Conservation (phyloP, 495 filamentous ascomycete species). For the Penicillium egyptiacum region DNA sequence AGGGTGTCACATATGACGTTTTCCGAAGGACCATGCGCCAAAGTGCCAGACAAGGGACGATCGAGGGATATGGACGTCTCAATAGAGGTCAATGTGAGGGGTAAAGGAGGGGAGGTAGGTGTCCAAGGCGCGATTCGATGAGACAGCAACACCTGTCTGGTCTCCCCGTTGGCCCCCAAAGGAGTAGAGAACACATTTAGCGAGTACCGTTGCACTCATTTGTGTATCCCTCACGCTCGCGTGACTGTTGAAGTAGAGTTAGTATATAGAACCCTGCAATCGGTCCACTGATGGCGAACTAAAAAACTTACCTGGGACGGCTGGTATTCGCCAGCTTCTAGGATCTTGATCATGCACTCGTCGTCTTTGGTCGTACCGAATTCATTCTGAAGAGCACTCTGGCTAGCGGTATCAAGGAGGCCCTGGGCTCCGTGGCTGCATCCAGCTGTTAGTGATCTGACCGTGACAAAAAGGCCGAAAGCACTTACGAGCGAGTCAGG, state of each 20-base stretch:
- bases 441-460: background rate
- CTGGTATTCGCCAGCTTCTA: conserved; percentile 73
- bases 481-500: conserved; percentile 78
- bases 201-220: conserved; percentile 35
- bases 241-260: conserved; percentile 24
- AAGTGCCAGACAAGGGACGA: conserved; percentile 1
- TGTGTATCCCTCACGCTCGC: conserved; percentile 36
- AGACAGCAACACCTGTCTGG: background rate
- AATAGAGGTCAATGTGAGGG: conserved; percentile 6
- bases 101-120: background rate
- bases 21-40: background rate
- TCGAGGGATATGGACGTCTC: conserved; percentile 11
- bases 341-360: conserved; percentile 73
- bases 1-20: background rate
- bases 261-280: conserved; percentile 13
- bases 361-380: conserved; percentile 81
- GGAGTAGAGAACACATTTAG: conserved; percentile 16
- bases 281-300: background rate
- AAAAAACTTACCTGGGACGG: conserved; percentile 60
- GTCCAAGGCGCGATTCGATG: background rate
- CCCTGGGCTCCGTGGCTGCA: conserved; percentile 84
- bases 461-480: background rate
- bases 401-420: conserved; percentile 70
- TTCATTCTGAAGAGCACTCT: conserved; percentile 73
- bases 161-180: background rate